Conservation (phyloP, 805 yeast genomes). For the Sungouiella blattae region DNA sequence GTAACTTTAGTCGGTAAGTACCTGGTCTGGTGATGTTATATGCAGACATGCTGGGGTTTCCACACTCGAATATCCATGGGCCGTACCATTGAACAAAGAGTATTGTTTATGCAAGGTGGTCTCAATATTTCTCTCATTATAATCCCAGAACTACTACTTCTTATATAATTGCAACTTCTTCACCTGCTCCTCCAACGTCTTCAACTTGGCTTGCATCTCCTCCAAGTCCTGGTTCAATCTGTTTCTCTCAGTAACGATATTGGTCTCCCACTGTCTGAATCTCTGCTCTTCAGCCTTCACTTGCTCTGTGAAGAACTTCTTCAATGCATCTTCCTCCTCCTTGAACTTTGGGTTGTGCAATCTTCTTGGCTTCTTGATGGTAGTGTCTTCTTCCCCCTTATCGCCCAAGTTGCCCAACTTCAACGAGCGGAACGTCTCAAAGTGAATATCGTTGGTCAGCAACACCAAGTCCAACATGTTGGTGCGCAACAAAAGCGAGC, state of each 20-base stretch:
- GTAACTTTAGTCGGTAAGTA: too few species aligned
- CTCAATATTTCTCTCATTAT: not conserved
- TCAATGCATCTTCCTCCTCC: constrained; percentile 92
- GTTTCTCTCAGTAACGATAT: constrained; percentile 91
- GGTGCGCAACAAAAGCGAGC: constrained; percentile 75
- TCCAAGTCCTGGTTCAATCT: constrained; percentile 92
- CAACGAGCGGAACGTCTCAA: constrained; percentile 70
- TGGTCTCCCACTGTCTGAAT: constrained; percentile 97
- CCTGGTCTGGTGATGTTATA: too few species aligned
- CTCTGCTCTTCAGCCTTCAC: constrained; percentile 94
- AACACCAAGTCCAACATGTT: constrained; percentile 78
- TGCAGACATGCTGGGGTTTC: too few species aligned
- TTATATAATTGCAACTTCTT: constrained; percentile 48
- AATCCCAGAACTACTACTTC: constrained; percentile 15
- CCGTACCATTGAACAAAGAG: too few species aligned
- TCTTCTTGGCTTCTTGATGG: constrained; percentile 50
- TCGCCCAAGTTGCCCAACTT: constrained; percentile 50
- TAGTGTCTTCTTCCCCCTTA: constrained; percentile 23
- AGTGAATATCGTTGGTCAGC: constrained; percentile 78
- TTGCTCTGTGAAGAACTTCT: constrained; percentile 94
- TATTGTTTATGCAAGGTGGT: too few species aligned
- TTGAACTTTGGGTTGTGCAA: constrained; percentile 83
- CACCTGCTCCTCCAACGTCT: constrained; percentile 71
- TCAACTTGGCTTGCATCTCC: constrained; percentile 75
- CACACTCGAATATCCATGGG: too few species aligned